These are phyloP conservation scores for Nannizziopsis barbatae DNA, from an alignment of 2,329 filamentous ascomycete species.

Conservation along the genomic window DNA sequence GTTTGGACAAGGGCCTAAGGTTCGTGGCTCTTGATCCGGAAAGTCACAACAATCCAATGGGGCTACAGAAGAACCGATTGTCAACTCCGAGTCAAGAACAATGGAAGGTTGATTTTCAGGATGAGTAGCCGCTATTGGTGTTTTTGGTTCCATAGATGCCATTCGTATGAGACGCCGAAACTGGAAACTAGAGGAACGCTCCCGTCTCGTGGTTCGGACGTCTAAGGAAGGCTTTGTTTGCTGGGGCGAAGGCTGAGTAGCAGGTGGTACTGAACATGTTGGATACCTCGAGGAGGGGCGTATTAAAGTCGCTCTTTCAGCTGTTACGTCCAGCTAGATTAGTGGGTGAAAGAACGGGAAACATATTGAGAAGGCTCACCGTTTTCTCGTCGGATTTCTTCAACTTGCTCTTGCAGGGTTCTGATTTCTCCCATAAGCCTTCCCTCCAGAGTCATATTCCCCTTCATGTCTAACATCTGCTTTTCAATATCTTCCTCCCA, in stretches of 20 bases:
- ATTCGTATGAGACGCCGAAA: not conserved
- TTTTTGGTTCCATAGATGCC: too few relatives aligned
- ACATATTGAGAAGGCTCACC: not conserved
- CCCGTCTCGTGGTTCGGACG: slow-evolving; percentile 10
- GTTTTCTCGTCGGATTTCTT: slow-evolving; percentile 7
- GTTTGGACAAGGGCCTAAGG: too few relatives aligned
- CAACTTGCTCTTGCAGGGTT: slow-evolving; percentile 6
- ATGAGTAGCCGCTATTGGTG: too few relatives aligned
- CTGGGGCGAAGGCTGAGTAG: slow-evolving; percentile 3
- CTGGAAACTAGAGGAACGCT: slow-evolving; percentile 8
- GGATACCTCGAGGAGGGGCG: not conserved
- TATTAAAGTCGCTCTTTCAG: not conserved
- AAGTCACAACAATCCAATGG: too few relatives aligned
- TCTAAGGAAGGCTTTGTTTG: not conserved
- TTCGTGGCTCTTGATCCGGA: too few relatives aligned
- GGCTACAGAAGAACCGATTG: too few relatives aligned
- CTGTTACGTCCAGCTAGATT: not conserved
- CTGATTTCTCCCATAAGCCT: slow-evolving; percentile 2
- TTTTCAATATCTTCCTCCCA: slow-evolving; percentile 1
- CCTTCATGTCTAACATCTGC: not conserved
- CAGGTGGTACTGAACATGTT: not conserved
- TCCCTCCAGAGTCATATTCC: not conserved
- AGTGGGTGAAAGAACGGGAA: not conserved
- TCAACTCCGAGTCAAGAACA: too few relatives aligned
- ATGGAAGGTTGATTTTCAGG: too few relatives aligned